Percentiles rank a stretch among this genome's conserved stretches.
Evolutionary conservation across 768 basidiomycete genomes (phyloP).

Genomic region (Cytidiella melzeri): DNA sequence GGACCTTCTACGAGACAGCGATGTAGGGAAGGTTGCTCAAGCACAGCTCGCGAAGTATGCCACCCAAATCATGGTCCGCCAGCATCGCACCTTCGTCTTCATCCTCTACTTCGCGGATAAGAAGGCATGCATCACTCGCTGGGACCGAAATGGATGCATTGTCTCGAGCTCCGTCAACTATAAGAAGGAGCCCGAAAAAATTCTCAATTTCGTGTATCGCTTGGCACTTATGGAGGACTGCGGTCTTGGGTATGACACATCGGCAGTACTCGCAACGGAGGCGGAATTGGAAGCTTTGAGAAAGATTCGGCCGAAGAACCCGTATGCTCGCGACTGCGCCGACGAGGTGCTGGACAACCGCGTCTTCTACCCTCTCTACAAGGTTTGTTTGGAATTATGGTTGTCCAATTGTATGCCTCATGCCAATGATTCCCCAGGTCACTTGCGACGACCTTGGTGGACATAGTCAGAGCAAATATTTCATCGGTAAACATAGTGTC

Average conservation of each 20-base stretch:
- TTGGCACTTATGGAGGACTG: background rate
- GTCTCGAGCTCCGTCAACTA: background rate
- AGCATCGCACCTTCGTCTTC: conserved; percentile 3
- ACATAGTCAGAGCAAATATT: background rate
- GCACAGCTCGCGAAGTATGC: conserved; percentile 1
- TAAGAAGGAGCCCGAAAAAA: background rate
- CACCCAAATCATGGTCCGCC: conserved; percentile 2
- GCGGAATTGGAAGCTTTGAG: background rate
- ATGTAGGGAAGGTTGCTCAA: background rate
- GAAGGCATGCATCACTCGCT: background rate
- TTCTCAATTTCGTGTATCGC: conserved; percentile 2
- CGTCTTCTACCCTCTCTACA: background rate
- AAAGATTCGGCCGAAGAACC: background rate
- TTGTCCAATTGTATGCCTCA: background rate
- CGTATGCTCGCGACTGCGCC: background rate
- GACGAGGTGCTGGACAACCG: background rate
- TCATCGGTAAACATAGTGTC: background rate
- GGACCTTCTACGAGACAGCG: background rate
- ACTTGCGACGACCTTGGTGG: background rate
- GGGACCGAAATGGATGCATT: conserved; percentile 1
- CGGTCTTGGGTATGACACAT: background rate
- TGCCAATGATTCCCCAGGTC: background rate
- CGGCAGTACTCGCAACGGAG: background rate
- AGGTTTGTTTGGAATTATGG: background rate
- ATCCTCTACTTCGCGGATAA: background rate